phyloP scores from a whole-genome alignment of 768 basidiomycete genomes.

The Asterophora lycoperdoides region DNA sequence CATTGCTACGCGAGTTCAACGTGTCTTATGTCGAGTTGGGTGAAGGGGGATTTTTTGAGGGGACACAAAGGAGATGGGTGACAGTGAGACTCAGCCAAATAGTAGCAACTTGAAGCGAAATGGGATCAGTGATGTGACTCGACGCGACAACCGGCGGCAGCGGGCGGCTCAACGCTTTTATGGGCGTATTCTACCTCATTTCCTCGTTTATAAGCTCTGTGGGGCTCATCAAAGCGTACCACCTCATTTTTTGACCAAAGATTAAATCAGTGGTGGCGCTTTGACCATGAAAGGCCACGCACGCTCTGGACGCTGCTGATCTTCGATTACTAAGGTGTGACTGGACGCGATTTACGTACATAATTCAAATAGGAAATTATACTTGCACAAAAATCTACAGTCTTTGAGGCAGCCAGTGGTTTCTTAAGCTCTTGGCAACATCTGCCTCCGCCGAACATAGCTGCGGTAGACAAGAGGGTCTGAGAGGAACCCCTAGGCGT shows the following conservation, averaged over 20 bases:
- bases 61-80: too few species aligned
- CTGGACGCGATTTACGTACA: background rate
- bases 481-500: conserved; percentile 1
- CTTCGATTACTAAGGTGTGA: too few species aligned
- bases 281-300: background rate
- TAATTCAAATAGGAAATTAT: background rate
- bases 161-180: too few species aligned
- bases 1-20: conserved; percentile 9
- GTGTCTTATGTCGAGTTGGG: background rate
- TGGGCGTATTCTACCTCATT: background rate
- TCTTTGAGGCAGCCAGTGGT: conserved; percentile 66
- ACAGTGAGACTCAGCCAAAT: conserved; percentile 5
- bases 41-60: background rate
- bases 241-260: background rate
- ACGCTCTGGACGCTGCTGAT: background rate
- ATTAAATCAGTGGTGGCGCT: background rate
- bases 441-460: conserved; percentile 53
- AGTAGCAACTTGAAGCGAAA: conserved; percentile 6
- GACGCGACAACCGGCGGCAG: conserved; percentile 2
- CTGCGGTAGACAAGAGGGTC: conserved; percentile 11
- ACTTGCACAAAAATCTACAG: conserved; percentile 27
- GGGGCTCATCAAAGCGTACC: background rate
- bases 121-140: conserved; percentile 11
- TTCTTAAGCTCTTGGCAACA: conserved; percentile 51
- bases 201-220: background rate